Percentiles rank a stretch among this genome's conserved stretches.
phyloP scores from a whole-genome alignment of 768 basidiomycete species.

The Postia placenta region DNA sequence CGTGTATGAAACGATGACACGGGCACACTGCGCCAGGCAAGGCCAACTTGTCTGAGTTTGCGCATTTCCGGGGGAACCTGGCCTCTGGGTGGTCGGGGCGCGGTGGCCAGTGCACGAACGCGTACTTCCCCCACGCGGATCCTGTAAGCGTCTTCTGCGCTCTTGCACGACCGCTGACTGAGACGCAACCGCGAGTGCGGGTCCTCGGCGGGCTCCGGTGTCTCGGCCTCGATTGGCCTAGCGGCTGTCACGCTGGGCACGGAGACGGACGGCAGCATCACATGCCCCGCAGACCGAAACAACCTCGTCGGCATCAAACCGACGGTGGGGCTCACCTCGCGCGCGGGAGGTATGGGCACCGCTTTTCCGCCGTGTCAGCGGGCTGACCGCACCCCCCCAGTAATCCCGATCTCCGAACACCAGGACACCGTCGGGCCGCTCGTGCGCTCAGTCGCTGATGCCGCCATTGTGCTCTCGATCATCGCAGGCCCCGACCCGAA shows the following conservation, averaged over 20 bases:
- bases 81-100: conserved; percentile 36
- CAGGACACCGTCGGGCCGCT: conserved; percentile 30
- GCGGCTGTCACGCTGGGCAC: conserved; percentile 37
- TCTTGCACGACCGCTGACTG: neutral
- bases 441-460: conserved; percentile 25
- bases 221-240: conserved; percentile 34
- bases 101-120: conserved; percentile 34
- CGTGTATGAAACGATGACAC: no score
- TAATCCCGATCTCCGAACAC: conserved; percentile 36
- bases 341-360: conserved; percentile 26
- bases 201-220: conserved; percentile 38
- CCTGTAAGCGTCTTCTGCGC: conserved; percentile 17
- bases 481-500: conserved; percentile 35
- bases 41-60: conserved; percentile 34
- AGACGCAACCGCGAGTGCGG: conserved; percentile 17
- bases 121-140: conserved; percentile 33
- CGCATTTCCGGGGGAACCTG: conserved; percentile 28
- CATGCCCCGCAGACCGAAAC: conserved; percentile 33
- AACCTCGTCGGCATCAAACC: conserved; percentile 35
- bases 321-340: conserved; percentile 28
- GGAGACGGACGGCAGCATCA: conserved; percentile 42
- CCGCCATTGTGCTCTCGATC: conserved; percentile 24
- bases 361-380: neutral
- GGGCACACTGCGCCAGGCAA: conserved; percentile 31
- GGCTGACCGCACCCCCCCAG: conserved; percentile 15